Evolutionary conservation across 2,329 filamentous ascomycete species (phyloP), one percentile per base, ranked within the genome.

Genomic region (Alternaria panax): DNA sequence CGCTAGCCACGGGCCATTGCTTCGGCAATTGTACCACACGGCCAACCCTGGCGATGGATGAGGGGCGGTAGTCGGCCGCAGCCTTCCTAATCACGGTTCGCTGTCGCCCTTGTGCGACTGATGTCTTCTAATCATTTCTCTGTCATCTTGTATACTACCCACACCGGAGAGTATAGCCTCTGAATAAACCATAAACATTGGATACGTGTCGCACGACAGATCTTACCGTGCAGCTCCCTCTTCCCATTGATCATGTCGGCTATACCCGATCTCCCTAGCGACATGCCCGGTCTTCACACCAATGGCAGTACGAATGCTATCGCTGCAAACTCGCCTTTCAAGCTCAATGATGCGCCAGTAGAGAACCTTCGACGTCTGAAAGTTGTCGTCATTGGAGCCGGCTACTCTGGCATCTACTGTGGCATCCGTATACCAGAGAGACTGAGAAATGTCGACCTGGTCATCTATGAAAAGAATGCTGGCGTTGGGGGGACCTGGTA

Each of bases 341-440:
- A 70, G 9, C 66, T 82, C 3, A 74, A 75, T 48, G 76, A 81
- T 52, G 59, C 62, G 2, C 76, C 78, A 0, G 69, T 82, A n/a
- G 80, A 82, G 52, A 81, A 81, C 54, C 70, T 76, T 38, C 72
- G 80, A 7, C 78, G 72, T 4, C 67, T 82, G 24, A 80, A 74
- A 48, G 79, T 82, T 40, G 79, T 82, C 51, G 77, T 81, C 4
- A 80, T 82, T 25, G 80, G 80, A 28, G 80, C 79, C 36, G 80
- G 80, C 1, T 81, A 79, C 48, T 80, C 78, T 0, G 79, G 80
- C 20, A 78, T 82, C 8, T 82, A 81, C 55, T 75, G 74, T 36
- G 79, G 79, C 4, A 82, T 82, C 51, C 71, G 80, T 5, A 79
- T 82, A 60, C 79, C 80, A 1, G 79, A 82, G 59, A 69, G 70